phyloP scores from a whole-genome alignment of 306 rosid species.

The Malus domestica region ASM211411v1 NC_041790.1:16686001-16686500 shows the following conservation, averaged over 20 bases:
- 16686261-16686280: background rate
- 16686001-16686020: too few relatives aligned
- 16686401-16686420: slow-evolving; percentile 33
- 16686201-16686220: slow-evolving; percentile 11
- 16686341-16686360: slow-evolving; percentile 2
- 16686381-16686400: slow-evolving; percentile 36
- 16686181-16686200: background rate
- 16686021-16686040: too few relatives aligned
- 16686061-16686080: background rate
- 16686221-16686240: background rate
- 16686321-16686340: slow-evolving; percentile 12
- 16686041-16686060: too few relatives aligned
- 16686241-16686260: background rate
- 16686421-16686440: background rate
- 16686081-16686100: background rate
- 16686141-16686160: background rate
- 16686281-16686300: background rate
- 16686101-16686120: background rate
- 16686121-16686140: slow-evolving; percentile 1
- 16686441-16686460: too few relatives aligned
- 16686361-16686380: slow-evolving; percentile 8
- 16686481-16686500: slow-evolving; percentile 22
- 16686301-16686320: slow-evolving; percentile 24
- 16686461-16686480: background rate
- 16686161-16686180: background rate